Evolutionary conservation across 2,329 filamentous ascomycete species (phyloP), one percentile per base, ranked within the genome.

Genomic region (Thermochaetoides dissita): DNA sequence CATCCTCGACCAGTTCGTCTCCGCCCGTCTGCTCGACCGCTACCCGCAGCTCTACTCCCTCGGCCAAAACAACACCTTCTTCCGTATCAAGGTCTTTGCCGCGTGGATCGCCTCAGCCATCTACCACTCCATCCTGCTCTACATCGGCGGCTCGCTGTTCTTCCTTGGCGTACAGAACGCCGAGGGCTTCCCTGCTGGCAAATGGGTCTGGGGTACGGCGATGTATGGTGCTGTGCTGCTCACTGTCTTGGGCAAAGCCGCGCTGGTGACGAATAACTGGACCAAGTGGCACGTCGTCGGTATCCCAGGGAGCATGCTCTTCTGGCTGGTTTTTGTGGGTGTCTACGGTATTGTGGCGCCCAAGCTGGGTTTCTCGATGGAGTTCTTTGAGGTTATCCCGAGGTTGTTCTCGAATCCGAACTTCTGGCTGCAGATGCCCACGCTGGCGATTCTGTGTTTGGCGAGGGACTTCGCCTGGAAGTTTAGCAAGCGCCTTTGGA

Each of bases 121-220:
- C 56, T 96, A 94, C 64, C 91, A 96, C 63, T 95, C 88, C 11
- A 68, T 96, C 41, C 69, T 96, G 40, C 74, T 96, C n/a, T 96
- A 98, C 64, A 75, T 93, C 49, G 79, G 84, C 52, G 80, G 79
- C 10, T 73, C 88, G 57, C 70, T 84, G 40, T 84, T 98, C 58
- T 95, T 82, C 72, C 76, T 77, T 54, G 74, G 87, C 37, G 77
- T 84, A 3, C 76, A 87, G 52, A 24, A 24, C 17, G 66, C 68
- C 35, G 80, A 96, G 58, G 89, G 91, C 49, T 79, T 80, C 55
- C 76, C 81, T 10, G 84, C 84, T 8, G 91, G 89, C 1, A 91
- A 96, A 60, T 98, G 91, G 91, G 84, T 96, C 3, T 98, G 91
- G 91, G 91, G 89, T 44, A 87, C 87, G 6, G 79, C 82, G n/a